Evolutionary conservation across 371 early-diverging fungal species (phyloP).

Genomic region (Chytridium lagenaria): DNA sequence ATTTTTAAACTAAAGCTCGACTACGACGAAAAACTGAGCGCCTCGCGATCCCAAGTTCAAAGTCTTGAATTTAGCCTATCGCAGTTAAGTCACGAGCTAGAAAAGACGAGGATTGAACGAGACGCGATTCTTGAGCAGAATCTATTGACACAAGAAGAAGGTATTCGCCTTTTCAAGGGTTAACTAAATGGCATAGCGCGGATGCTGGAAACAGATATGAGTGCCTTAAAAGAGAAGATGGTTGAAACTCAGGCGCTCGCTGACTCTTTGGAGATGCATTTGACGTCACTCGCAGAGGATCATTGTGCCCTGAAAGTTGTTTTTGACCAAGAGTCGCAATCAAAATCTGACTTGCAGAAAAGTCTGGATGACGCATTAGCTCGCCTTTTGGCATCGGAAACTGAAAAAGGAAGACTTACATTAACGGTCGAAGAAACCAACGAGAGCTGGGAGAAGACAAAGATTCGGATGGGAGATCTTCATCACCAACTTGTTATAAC

Average conservation of each 20-base stretch:
- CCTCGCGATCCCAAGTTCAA: background rate
- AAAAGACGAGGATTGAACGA: background rate
- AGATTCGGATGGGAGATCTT: slow-evolving; percentile 30
- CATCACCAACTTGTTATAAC: slow-evolving; percentile 27
- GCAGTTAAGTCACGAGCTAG: background rate
- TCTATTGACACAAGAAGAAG: background rate
- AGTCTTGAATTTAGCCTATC: background rate
- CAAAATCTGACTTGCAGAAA: background rate
- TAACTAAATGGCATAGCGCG: too few species aligned
- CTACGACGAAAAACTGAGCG: background rate
- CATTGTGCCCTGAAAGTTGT: background rate
- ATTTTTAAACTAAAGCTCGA: background rate
- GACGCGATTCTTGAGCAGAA: background rate
- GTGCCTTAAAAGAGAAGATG: background rate
- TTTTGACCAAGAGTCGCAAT: background rate
- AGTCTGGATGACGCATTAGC: slow-evolving; percentile 10
- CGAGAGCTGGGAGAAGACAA: slow-evolving; percentile 16
- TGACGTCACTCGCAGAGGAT: background rate
- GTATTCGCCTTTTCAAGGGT: too few species aligned
- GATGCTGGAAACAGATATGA: background rate
- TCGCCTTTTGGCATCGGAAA: slow-evolving; percentile 1
- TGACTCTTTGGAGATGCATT: slow-evolving; percentile 8
- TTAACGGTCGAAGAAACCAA: slow-evolving; percentile 1
- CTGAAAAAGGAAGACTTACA: background rate
- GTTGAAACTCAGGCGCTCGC: slow-evolving; percentile 12